These are phyloP conservation scores for Umbelopsis sp. DNA, from an alignment of 192 early-diverging fungal genomes.

Conservation along the genomic window DNA sequence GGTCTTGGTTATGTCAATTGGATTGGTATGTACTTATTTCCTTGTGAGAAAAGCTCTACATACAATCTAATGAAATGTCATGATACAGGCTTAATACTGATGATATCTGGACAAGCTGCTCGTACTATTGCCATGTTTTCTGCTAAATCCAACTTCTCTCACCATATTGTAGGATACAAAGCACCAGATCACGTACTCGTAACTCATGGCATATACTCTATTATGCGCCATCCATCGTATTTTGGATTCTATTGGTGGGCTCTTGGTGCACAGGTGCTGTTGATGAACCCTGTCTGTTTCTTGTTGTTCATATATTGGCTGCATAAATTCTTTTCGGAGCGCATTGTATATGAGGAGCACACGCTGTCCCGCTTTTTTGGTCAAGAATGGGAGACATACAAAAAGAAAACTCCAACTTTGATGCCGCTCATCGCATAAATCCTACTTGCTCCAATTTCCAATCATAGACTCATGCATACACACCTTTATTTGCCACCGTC, in stretches of 20 bases:
- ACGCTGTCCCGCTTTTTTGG: conserved; percentile 82
- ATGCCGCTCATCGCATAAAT: conserved; percentile 69
- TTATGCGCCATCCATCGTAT: conserved; percentile 93
- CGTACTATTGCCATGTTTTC: conserved; percentile 89
- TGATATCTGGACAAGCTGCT: conserved; percentile 73
- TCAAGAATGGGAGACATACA: conserved; percentile 71
- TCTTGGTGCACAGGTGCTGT: conserved; percentile 72
- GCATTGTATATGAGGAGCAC: conserved; percentile 82
- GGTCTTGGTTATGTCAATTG: conserved; percentile 43
- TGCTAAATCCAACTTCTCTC: conserved; percentile 88
- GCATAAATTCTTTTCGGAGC: conserved; percentile 72
- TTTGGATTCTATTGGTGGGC: conserved; percentile 96
- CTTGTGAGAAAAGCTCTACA: background rate
- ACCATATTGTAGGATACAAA: conserved; percentile 76
- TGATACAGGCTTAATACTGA: conserved; percentile 56
- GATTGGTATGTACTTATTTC: conserved; percentile 32
- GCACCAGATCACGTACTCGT: conserved; percentile 77
- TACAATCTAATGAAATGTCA: background rate
- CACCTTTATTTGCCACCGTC: background rate
- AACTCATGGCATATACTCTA: conserved; percentile 84
- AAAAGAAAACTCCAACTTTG: conserved; percentile 59
- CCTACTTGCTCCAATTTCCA: background rate
- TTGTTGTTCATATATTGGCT: conserved; percentile 67
- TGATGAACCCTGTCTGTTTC: conserved; percentile 81
- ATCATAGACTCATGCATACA: conserved; percentile 4